These are phyloP conservation scores for Syncephalastrum racemosum DNA, from an alignment of 371 early-diverging fungal species.

Conservation along the genomic window DNA sequence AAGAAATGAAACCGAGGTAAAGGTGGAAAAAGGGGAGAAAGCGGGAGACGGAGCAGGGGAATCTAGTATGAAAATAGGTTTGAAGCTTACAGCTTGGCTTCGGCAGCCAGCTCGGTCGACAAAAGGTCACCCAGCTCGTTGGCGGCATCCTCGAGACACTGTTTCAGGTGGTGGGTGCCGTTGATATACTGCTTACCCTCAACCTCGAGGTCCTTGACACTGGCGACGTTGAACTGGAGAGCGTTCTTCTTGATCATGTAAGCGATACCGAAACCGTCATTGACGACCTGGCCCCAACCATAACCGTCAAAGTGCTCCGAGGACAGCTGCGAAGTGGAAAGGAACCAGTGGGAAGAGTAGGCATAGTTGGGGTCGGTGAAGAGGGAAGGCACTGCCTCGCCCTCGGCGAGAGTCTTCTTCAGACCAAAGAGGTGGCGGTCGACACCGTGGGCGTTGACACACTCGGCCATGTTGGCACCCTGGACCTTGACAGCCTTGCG, in stretches of 20 bases:
- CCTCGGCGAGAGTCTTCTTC: constrained; percentile 56
- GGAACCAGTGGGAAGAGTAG: constrained; percentile 85
- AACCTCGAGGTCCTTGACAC: constrained; percentile 54
- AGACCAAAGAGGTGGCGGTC: constrained; percentile 90
- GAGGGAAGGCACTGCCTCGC: constrained; percentile 79
- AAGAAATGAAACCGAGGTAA: too few species aligned
- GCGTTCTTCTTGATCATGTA: constrained; percentile 90
- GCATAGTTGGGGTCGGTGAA: constrained; percentile 85
- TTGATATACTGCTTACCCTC: constrained; percentile 43
- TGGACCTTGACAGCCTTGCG: constrained; percentile 78
- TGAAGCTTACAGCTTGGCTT: constrained; percentile 46
- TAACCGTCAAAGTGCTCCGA: constrained; percentile 90
- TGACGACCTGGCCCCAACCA: constrained; percentile 96
- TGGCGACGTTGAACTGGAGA: constrained; percentile 86
- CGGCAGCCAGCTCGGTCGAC: constrained; percentile 45
- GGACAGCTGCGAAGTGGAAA: constrained; percentile 92
- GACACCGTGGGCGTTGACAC: constrained; percentile 83
- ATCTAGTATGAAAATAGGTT: neutral
- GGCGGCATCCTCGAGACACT: constrained; percentile 58
- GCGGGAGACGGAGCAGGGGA: neutral
- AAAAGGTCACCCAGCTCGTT: constrained; percentile 79
- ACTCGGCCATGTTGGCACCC: constrained; percentile 77
- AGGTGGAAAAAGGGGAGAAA: too few species aligned
- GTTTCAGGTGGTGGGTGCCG: constrained; percentile 56
- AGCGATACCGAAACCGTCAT: constrained; percentile 93